phyloP scores from a whole-genome alignment of 345 rosid genomes.

The Cardamine resedifolia region DNA sequence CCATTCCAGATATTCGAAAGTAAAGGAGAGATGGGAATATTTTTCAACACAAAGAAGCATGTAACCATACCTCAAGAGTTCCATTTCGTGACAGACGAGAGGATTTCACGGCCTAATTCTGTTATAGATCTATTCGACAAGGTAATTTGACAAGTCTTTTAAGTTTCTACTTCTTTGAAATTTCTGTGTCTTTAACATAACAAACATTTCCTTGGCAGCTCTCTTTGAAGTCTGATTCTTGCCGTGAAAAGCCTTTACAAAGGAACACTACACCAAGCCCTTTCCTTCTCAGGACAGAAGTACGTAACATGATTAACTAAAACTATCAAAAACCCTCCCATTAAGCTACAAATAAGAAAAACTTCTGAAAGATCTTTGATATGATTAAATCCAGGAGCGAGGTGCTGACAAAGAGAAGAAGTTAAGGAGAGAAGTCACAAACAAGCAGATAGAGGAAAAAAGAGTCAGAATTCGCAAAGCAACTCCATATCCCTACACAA shows the following conservation, averaged over 20 bases:
- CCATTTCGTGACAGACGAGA: slow-evolving; percentile 64
- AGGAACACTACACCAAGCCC: slow-evolving; percentile 68
- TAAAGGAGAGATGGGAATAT: slow-evolving; percentile 70
- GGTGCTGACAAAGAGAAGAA: slow-evolving; percentile 75
- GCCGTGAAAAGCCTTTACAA: slow-evolving; percentile 46
- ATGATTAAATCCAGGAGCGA: slow-evolving; percentile 58
- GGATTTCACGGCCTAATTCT: slow-evolving; percentile 54
- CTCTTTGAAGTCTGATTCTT: slow-evolving; percentile 67
- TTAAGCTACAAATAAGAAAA: neutral
- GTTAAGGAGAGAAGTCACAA: slow-evolving; percentile 54
- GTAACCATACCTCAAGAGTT: slow-evolving; percentile 69
- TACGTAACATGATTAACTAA: slow-evolving; percentile 24
- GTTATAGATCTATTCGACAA: slow-evolving; percentile 52
- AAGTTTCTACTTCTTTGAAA: neutral
- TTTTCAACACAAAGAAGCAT: slow-evolving; percentile 56
- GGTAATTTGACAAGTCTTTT: neutral
- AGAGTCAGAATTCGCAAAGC: slow-evolving; percentile 69
- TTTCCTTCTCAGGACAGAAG: slow-evolving; percentile 74
- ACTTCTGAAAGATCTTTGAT: neutral
- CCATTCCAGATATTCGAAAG: slow-evolving; percentile 68
- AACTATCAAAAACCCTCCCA: neutral
- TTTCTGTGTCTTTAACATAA: slow-evolving; percentile 8
- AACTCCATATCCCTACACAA: slow-evolving; percentile 80
- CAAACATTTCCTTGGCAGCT: slow-evolving; percentile 47
- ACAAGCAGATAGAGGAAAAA: slow-evolving; percentile 69